phyloP scores from a whole-genome alignment of 1,284 basidiomycete genomes.

The Sporisorium scitamineum region DNA sequence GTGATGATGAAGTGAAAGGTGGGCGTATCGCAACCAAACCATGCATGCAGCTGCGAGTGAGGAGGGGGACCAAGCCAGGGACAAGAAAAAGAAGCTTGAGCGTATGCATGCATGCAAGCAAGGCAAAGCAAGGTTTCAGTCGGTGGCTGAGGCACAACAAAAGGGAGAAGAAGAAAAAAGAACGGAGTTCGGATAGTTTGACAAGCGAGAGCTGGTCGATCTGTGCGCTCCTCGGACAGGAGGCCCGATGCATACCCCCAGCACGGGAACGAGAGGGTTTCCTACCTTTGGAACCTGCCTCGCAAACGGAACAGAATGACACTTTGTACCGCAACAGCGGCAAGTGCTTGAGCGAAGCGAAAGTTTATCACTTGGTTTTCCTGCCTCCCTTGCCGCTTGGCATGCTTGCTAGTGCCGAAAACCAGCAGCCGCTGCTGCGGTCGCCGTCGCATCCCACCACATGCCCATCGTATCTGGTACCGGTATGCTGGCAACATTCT shows the following conservation, averaged over 20 bases:
- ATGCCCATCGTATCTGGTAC: neutral
- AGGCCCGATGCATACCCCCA: constrained; percentile 12
- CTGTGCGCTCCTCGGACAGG: constrained; percentile 13
- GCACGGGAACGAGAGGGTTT: constrained; percentile 2
- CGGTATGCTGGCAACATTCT: neutral
- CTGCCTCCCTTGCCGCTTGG: constrained; percentile 31
- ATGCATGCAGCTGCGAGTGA: neutral
- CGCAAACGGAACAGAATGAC: neutral
- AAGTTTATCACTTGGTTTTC: neutral
- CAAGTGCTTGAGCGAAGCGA: neutral
- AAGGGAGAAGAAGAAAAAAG: neutral
- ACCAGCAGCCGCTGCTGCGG: neutral
- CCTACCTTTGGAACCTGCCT: neutral
- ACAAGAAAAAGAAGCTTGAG: constrained; percentile 3
- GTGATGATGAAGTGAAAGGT: neutral
- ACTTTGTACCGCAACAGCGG: neutral
- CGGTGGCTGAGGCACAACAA: constrained; percentile 10
- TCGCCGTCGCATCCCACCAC: neutral
- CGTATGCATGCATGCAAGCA: constrained; percentile 2
- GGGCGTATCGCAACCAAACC: neutral
- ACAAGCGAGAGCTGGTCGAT: constrained; percentile 3
- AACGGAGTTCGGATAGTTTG: neutral
- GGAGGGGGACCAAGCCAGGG: neutral
- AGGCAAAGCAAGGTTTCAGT: constrained; percentile 1
- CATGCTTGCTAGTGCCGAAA: constrained; percentile 14